These are phyloP conservation scores for Smittium culicis DNA, from an alignment of 371 early-diverging fungal species.

Conservation along the genomic window DNA sequence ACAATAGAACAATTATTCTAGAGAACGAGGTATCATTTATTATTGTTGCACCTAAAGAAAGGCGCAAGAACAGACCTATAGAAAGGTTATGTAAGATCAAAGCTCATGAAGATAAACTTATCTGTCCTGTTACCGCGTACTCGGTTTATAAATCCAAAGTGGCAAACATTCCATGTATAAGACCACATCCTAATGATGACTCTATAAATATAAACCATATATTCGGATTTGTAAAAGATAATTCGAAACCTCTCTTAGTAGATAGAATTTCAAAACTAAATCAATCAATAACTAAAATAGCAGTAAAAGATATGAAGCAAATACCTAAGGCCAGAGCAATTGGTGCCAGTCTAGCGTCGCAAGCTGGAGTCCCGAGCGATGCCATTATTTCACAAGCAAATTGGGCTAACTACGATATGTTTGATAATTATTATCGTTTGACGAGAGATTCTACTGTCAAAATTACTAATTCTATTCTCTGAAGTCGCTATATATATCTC, in stretches of 20 bases:
- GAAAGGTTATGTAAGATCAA: neutral
- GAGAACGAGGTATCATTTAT: neutral
- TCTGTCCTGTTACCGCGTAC: neutral
- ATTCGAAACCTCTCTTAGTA: neutral
- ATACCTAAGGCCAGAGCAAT: conserved; percentile 2
- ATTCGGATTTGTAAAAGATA: neutral
- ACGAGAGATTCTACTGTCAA: neutral
- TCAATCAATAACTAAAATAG: neutral
- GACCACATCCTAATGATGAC: neutral
- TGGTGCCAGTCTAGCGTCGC: neutral
- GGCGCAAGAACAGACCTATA: neutral
- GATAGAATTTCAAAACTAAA: neutral
- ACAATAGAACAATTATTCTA: neutral
- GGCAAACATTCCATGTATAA: neutral
- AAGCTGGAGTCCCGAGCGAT: neutral
- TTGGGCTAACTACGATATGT: neutral
- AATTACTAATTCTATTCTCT: neutral
- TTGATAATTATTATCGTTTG: neutral
- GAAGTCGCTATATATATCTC: neutral
- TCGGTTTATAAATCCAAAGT: neutral
- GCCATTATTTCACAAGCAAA: neutral
- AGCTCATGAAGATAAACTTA: neutral
- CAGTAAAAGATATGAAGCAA: neutral
- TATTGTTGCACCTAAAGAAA: neutral
- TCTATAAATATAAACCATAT: neutral